phyloP scores from a whole-genome alignment of 2,329 filamentous ascomycete species.

The Albophoma yamanashiensis region DNA sequence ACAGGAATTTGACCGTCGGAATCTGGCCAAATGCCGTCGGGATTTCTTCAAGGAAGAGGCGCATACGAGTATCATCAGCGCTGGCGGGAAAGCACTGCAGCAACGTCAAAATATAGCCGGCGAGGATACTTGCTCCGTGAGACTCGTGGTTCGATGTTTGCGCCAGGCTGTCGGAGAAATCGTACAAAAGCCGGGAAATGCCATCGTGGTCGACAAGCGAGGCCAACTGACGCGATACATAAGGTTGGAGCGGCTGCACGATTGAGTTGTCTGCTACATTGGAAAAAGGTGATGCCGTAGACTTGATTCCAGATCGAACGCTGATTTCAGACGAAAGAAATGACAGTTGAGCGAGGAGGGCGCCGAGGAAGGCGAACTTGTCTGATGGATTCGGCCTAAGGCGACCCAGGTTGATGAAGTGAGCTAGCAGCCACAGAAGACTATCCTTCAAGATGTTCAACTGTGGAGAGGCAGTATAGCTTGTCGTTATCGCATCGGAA shows the following conservation, averaged over 20 bases:
- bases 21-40: conserved; percentile 43
- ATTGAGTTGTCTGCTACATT: conserved; percentile 9
- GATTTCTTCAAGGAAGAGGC: conserved; percentile 57
- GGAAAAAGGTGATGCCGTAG: conserved; percentile 2
- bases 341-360: conserved; percentile 44
- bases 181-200: conserved; percentile 40
- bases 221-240: conserved; percentile 55
- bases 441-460: conserved; percentile 22
- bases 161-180: conserved; percentile 20
- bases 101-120: conserved; percentile 78
- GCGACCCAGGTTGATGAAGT: conserved; percentile 50
- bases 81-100: conserved; percentile 73
- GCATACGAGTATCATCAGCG: conserved; percentile 89
- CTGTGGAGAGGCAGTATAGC: conserved; percentile 17
- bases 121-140: conserved; percentile 53
- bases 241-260: conserved; percentile 30
- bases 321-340: conserved; percentile 40
- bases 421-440: conserved; percentile 55
- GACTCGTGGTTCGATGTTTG: conserved; percentile 18
- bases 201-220: conserved; percentile 67
- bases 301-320: conserved; percentile 24
- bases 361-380: conserved; percentile 33
- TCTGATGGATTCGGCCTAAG: conserved; percentile 21
- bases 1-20: conserved; percentile 57
- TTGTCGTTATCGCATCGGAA: conserved; percentile 27